Evolutionary conservation across 352 stramenopile genomes (phyloP), one percentile per base, ranked within the genome.

Genomic region (Phytophthora ohioensis): DNA sequence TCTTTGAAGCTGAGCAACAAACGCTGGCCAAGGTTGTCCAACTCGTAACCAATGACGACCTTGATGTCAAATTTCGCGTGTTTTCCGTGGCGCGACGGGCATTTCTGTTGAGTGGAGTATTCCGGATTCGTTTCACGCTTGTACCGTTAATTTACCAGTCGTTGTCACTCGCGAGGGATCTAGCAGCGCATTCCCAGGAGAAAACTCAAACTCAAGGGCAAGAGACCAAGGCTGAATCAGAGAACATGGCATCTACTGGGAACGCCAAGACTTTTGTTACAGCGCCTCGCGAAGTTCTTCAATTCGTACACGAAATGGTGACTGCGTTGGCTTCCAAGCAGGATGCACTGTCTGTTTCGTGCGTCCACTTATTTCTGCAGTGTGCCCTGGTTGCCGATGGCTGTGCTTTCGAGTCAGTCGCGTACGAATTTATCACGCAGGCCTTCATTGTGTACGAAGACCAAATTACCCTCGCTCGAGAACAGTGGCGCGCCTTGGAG

Each of bases 391-490:
- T 92, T 13, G 93, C 95, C 2, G 93, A 98, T 75, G 69, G 73
- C 12, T 92, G 81, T 38, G 49, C 55, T 0, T 98, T 98, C 64
- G 89, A 94, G 52, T 80, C 91, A n/a, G 98, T 99, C 58, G 85
- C 96, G 5, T 99, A 99, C 81, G 97, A 99, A 73, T 98, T 99
- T 56, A 88, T 99, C 68, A 97, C 93, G 31, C 89, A 97, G 59
- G 90, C 97, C 10, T 99, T 99, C 62, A 91, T 98, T 42, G 78
- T 99, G 12, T 99, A 99, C 71, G 97, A 99, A 78, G 95, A 99
- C 76, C 88, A 98, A 58, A 91, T 99, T 12, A 93, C 85, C 7
- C 91, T 99, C 68, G 97, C 85, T 30, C 84, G 88, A 60, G 84
- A 96, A 36, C 96, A 99, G 67, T 88, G 88, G 76, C 81, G 87